Conservation (phyloP, 345 rosid species). For the Theobroma cacao region DNA sequence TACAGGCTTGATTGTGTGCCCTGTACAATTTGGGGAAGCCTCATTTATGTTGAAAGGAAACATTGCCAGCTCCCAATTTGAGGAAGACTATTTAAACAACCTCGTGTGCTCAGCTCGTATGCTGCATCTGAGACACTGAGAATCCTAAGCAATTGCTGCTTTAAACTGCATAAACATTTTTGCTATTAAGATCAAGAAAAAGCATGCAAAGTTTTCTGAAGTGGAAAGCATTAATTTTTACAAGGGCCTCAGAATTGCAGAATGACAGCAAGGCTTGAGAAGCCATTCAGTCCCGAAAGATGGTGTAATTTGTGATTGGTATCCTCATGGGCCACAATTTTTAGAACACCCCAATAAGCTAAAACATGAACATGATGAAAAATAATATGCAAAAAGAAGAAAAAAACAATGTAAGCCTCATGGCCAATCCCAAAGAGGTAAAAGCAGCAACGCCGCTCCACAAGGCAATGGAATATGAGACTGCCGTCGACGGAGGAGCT, state of each 20-base stretch:
- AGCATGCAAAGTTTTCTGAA: too few relatives aligned
- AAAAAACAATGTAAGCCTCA: conserved; percentile 2
- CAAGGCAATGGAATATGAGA: conserved; percentile 20
- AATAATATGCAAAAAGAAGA: background rate
- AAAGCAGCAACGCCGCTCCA: conserved; percentile 18
- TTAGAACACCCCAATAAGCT: background rate
- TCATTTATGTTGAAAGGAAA: too few relatives aligned
- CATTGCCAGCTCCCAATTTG: too few relatives aligned
- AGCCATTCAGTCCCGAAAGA: conserved; percentile 38
- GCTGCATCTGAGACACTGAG: too few relatives aligned
- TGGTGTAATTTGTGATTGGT: conserved; percentile 11
- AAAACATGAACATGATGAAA: background rate
- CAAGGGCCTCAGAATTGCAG: conserved; percentile 29
- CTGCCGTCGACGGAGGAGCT: conserved; percentile 7
- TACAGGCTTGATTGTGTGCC: too few relatives aligned
- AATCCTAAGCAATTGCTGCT: too few relatives aligned
- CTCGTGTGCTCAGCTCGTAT: too few relatives aligned
- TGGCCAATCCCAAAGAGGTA: background rate
- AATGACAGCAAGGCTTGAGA: conserved; percentile 24
- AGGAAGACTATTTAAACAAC: too few relatives aligned
- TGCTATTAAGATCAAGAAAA: too few relatives aligned
- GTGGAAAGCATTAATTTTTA: too few relatives aligned
- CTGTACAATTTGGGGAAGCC: too few relatives aligned
- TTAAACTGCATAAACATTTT: too few relatives aligned
- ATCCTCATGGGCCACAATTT: conserved; percentile 19